These are phyloP conservation scores for Lipomyces chichibuensis DNA, from an alignment of 805 yeast species.

Conservation along the genomic window DNA sequence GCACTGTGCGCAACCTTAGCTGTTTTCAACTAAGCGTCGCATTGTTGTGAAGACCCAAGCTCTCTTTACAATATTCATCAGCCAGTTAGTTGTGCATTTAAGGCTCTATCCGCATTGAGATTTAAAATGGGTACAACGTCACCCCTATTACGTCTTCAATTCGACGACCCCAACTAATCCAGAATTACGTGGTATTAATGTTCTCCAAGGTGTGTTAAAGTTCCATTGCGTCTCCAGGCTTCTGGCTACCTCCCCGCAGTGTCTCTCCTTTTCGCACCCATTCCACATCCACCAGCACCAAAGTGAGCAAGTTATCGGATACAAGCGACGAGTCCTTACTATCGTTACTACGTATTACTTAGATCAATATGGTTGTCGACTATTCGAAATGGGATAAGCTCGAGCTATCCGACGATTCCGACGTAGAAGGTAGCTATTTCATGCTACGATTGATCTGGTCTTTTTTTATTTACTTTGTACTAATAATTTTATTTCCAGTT, in stretches of 20 bases:
- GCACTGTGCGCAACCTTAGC: no score
- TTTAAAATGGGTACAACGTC: no score
- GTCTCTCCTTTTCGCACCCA: no score
- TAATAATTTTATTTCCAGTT: slow-evolving; percentile 48
- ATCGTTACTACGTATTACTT: not conserved
- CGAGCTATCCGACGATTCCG: slow-evolving; percentile 95
- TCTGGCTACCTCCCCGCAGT: not conserved
- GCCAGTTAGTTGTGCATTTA: not conserved
- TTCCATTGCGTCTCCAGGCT: not conserved
- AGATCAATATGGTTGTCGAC: slow-evolving; percentile 71
- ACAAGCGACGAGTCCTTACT: not conserved
- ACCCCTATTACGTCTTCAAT: no score
- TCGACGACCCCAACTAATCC: no score
- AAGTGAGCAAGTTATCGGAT: not conserved
- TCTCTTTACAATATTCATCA: not conserved
- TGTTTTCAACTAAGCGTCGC: not conserved
- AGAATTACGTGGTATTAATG: no score
- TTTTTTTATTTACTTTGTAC: not conserved
- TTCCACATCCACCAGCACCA: no score
- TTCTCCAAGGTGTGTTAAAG: not conserved
- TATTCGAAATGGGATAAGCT: slow-evolving; percentile 98
- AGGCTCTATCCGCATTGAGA: not conserved
- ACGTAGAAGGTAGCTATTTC: slow-evolving; percentile 59
- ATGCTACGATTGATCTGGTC: not conserved
- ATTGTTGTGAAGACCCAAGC: not conserved